Base-by-base conservation (phyloP, 768 basidiomycete species). In the Rhizopogon vinicolor region DNA sequence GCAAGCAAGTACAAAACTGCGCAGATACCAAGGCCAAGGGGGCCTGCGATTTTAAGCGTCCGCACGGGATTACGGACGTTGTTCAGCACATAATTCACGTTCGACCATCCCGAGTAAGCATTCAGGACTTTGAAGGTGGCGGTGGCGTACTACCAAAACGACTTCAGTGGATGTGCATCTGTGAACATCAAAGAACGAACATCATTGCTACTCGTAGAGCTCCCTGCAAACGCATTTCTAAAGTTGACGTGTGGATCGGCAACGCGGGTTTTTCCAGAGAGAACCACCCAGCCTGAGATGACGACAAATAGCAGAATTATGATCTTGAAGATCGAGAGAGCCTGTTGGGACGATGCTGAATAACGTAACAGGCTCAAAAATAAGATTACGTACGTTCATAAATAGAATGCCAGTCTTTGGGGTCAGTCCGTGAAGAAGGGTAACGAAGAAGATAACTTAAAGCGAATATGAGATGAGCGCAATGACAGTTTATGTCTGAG, bases 41-140 rank as follows among this genome's bases (percentile, higher is more conserved):
- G 83, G 2, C 79, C 83, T 0, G 83, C 82, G 37, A 84, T 82
- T 65, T 81, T 82, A 51, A 86, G 76, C 7, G 84, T 86, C 43
- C 80, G 75, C 2, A 83, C 73, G 0, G 83, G 83, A 59, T 84
- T 70, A 58, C 77, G 78, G 51, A 85, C 81, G 9, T 84, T 81
- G 66, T 83, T 84, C 54, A 85, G 66, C 6, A 84, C 83, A 52
- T 81, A 81, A 60, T 83, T 83, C 25, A 79, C 77, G 44, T 77
- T 79, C 2, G 78, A 78, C 82, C 83, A 83, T 5, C 82, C 82
- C 1, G 63, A 43, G 54, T 76, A 80, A 1, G 76, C 63, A 52
- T 73, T 71, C 22, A 84, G 67, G 25, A 85, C 80, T 57, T 84
- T 83, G 75, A 81, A 82, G 0, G 75, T 82, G 2, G 81, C 83